A percentile compares a stretch with the other conserved stretches of the same genome.
Conservation (phyloP, 2,329 filamentous ascomycete genomes). For the Phialocephala subalpina region DNA sequence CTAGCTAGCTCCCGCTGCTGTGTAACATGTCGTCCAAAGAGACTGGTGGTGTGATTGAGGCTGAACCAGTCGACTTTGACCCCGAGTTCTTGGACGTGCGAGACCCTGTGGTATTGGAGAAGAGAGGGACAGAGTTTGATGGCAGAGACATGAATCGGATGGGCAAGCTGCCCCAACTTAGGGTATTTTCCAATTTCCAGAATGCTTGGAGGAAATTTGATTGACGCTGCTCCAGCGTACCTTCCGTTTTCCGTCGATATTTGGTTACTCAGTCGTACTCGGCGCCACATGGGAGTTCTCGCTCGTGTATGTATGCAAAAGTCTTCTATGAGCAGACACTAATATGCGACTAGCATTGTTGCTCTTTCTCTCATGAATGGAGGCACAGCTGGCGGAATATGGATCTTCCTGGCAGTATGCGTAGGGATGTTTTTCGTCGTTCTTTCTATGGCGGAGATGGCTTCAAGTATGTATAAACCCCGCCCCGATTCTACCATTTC, state of each 20-base stretch:
- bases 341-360: slow-evolving; percentile 43
- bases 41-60: slow-evolving; percentile 2
- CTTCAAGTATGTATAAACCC: no score
- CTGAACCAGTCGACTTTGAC: slow-evolving; percentile 1
- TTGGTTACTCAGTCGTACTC: slow-evolving; percentile 53
- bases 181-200: slow-evolving; percentile 1
- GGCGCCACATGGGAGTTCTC: slow-evolving; percentile 25
- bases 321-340: not conserved
- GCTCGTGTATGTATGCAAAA: slow-evolving; percentile 13
- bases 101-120: slow-evolving; percentile 13
- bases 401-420: slow-evolving; percentile 44
- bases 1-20: not conserved
- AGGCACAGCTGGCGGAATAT: slow-evolving; percentile 46
- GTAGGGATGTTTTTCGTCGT: slow-evolving; percentile 37
- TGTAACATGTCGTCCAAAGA: slow-evolving; percentile 7
- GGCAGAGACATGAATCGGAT: slow-evolving; percentile 22
- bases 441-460: slow-evolving; percentile 31
- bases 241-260: slow-evolving; percentile 55
- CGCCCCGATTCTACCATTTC: no score
- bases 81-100: not conserved
- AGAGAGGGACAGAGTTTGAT: slow-evolving; percentile 22
- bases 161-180: slow-evolving; percentile 23
- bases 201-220: not conserved
- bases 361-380: slow-evolving; percentile 24
- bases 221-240: slow-evolving; percentile 46